Base-by-base conservation (phyloP, 495 filamentous ascomycete species). In the Penicillium paradoxum region DNA sequence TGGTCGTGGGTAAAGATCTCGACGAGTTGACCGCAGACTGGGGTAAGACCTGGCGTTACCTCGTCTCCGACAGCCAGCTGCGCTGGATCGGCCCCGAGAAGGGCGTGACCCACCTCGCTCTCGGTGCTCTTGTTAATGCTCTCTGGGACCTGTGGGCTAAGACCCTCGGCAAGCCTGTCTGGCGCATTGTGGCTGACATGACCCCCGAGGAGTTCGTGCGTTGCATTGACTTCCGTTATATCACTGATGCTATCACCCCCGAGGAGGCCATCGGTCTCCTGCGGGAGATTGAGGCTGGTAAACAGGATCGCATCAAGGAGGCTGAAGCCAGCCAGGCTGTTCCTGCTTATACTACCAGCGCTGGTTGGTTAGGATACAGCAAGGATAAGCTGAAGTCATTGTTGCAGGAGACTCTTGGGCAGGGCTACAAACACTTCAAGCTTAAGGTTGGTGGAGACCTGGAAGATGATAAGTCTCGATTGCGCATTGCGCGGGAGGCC, bases 61-160 rank as follows among this genome's bases (percentile, higher is more conserved):
- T 97, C 0, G 90, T 93, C 63, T 86, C 84, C 49, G 91, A 96
- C 79, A 86, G 82, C 48, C 91, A 96, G 61, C 76, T 96, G 27
- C 88, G 91, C 25, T 97, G 91, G 91, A 92, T 96, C 63, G 91
- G 91, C 0, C 91, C 91, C 2, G 91, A 97, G 65, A 96, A 96
- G 73, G 91, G 91, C 45, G 91, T 96, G 14, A 93, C 92, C 55
- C 91, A 97, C 69, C 83, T 97, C 0, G 91, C 91, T 2, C 84
- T 95, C 0, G 90, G 88, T 24, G 89, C 91, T 30, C 86, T 96
- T 19, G 86, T 97, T 49, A 97, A 97, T 66, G 91, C 90, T 0
- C 72, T 95, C 55, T 97, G 91, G 91, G 91, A 97, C 72, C 82
- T 97, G 14, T 95, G 91, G 91, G 89, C 89, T 36, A 96, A 96